Base-by-base conservation (phyloP, 192 early-diverging fungal genomes). In the Coemansia sp. region DNA sequence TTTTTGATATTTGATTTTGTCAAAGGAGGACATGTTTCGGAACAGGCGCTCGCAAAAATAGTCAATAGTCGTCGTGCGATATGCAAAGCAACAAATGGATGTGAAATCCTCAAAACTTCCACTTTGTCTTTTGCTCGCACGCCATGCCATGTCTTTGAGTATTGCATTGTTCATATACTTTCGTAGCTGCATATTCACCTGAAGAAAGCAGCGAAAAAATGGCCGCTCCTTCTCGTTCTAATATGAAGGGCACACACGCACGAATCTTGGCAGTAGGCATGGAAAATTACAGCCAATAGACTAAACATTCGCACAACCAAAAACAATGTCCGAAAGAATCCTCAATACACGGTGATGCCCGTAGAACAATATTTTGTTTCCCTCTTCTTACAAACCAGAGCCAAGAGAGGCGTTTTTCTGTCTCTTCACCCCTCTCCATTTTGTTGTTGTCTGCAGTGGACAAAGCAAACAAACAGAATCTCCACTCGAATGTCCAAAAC, bases 131-230 rank as follows among this genome's bases (percentile, higher is more conserved):
- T 26, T 53, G 24, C 51, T 53, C 51, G 15, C 51, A 53, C 51
- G 23, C 48, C 51, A 53, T 12, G 14, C 11, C 8, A 5, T 53
- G 51, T 53, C 7, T 53, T 10, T 53, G 21, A 26, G 23, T 24
- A 14, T 26, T 53, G 15, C 6, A 2, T 53, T 21, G 51, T 21
- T 53, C 23, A 2, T 53, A 5, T 4, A 9, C 26, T 53, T 53
- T 10, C 20, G 9, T 26, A 14, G 23, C 51, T 53, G 51, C 51
- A 53, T 53, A 53, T 18, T 59, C 18, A 59, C 12, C 35, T 36
- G 9, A 59, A 59, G 35, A 59, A 59, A 20, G 57, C 6, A 36
- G 57, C 57, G 57, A 59, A 12, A 59, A 59, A 59, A 59, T 34
- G 57, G 34, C 57, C 57, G 57, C 35, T 59, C 12, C 35, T 36